These are phyloP conservation scores for Chytriomyces confervae DNA, from an alignment of 192 early-diverging fungal species.

Conservation along the genomic window DNA sequence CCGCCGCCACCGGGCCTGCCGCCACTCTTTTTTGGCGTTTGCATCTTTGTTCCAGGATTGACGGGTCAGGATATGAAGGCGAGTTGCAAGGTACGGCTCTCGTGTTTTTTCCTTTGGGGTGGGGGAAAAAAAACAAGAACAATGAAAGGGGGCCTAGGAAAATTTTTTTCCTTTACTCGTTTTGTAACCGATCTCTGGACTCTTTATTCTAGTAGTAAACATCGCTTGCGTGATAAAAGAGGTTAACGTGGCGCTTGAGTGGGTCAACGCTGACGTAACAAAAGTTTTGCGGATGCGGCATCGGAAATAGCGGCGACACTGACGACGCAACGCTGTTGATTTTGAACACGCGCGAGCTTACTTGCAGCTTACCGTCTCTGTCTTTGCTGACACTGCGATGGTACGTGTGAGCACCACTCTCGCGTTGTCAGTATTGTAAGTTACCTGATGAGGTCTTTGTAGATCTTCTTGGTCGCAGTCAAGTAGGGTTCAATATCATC, in stretches of 20 bases:
- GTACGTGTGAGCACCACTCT: neutral
- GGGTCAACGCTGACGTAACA: slow-evolving; percentile 57
- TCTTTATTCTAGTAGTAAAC: slow-evolving; percentile 41
- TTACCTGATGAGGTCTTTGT: slow-evolving; percentile 58
- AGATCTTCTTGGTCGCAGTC: slow-evolving; percentile 50
- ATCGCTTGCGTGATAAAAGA: slow-evolving; percentile 62
- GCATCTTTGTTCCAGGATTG: no score
- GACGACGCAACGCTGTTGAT: slow-evolving; percentile 42
- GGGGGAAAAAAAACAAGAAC: no score
- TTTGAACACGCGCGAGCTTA: slow-evolving; percentile 50
- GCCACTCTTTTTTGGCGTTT: no score
- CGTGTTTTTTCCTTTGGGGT: no score
- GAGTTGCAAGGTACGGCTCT: no score
- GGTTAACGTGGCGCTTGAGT: slow-evolving; percentile 43
- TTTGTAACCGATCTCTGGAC: neutral
- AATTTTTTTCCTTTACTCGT: slow-evolving; percentile 2
- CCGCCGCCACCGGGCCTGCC: no score
- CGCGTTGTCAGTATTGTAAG: neutral
- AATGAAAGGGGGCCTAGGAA: neutral
- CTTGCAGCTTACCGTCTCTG: slow-evolving; percentile 35
- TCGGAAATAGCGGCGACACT: slow-evolving; percentile 61
- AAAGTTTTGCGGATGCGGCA: slow-evolving; percentile 66
- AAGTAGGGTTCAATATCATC: slow-evolving; percentile 57
- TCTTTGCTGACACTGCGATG: slow-evolving; percentile 47
- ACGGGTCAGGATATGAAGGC: no score